phyloP scores from a whole-genome alignment of 2,329 filamentous ascomycete genomes.

The Alternaria sp. region DNA sequence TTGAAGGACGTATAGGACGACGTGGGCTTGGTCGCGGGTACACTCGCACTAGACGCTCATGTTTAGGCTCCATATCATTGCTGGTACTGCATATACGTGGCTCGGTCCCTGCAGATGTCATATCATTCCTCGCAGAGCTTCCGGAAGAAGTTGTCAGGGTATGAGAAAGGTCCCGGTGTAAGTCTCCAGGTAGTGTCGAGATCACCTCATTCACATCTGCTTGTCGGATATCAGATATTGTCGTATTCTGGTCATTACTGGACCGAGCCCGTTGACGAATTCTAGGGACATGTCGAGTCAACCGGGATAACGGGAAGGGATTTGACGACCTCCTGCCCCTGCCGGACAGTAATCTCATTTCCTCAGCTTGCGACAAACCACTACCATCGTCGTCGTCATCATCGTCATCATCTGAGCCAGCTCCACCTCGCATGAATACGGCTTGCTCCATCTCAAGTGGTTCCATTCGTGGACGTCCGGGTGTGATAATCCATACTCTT shows the following conservation, averaged over 20 bases:
- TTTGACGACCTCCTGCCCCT: background rate
- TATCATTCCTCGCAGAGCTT: background rate
- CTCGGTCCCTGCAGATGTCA: background rate
- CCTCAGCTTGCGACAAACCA: background rate
- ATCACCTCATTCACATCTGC: background rate
- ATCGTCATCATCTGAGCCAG: background rate
- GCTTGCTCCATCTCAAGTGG: background rate
- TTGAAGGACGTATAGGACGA: background rate
- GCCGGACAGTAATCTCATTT: background rate
- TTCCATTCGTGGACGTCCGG: background rate
- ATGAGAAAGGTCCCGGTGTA: background rate
- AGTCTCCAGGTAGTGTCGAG: background rate
- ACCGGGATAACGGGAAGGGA: background rate
- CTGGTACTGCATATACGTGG: background rate
- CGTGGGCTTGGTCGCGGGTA: background rate
- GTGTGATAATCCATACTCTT: slow-evolving; percentile 8
- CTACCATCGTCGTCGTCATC: background rate
- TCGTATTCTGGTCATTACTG: background rate
- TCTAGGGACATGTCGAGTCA: background rate
- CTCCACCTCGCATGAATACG: slow-evolving; percentile 7
- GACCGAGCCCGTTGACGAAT: background rate
- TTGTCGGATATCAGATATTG: background rate
- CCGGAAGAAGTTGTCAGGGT: background rate
- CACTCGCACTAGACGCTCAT: background rate
- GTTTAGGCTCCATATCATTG: background rate